Conservation (phyloP, 345 rosid genomes). For the sweet orange (Citrus sinensis) region DVS_A1.0 CM039163.1:39455501-39456000, state of each 20-base stretch:
- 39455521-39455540: neutral
- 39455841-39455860: no score
- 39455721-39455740: neutral
- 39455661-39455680: neutral
- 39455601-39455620: neutral
- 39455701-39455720: neutral
- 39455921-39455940: no score
- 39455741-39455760: neutral
- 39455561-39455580: neutral
- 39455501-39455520: no score
- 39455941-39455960: no score
- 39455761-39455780: neutral
- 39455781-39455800: neutral
- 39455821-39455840: no score
- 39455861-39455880: no score
- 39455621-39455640: neutral
- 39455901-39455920: no score
- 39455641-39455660: neutral
- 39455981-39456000: no score
- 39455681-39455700: neutral
- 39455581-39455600: neutral
- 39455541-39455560: neutral
- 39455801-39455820: neutral
- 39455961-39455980: no score
- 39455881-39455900: no score